Conservation (phyloP, 345 rosid species). For the Aquilaria sinensis region DNA sequence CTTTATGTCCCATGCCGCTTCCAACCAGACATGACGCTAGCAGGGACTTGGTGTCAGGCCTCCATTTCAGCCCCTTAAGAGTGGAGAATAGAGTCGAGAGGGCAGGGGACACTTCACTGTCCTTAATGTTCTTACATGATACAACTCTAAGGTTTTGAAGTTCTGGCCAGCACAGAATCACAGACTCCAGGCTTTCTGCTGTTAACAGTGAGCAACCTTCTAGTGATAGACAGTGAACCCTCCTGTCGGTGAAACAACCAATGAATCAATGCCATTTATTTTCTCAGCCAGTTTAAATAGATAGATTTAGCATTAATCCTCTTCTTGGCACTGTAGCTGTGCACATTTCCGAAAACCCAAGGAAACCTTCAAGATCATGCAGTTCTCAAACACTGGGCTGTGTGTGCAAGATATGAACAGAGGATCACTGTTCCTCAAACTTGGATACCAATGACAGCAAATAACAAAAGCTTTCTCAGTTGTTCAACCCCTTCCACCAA, state of each 20-base stretch:
- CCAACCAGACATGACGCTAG: slow-evolving; percentile 56
- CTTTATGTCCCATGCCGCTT: slow-evolving; percentile 75
- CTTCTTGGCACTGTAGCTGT: not conserved
- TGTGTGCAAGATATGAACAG: no score
- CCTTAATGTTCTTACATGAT: slow-evolving; percentile 75
- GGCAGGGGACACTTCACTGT: slow-evolving; percentile 59
- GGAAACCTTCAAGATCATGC: no score
- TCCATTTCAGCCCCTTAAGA: slow-evolving; percentile 86
- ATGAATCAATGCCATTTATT: not conserved
- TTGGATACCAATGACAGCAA: no score
- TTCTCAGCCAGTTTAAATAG: no score
- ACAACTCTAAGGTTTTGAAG: slow-evolving; percentile 58
- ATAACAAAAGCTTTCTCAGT: no score
- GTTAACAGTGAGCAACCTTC: slow-evolving; percentile 85
- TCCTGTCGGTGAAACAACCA: slow-evolving; percentile 39
- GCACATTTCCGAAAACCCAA: not conserved
- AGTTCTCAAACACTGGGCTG: no score
- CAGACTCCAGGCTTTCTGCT: slow-evolving; percentile 67
- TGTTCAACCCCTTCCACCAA: no score
- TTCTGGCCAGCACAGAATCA: slow-evolving; percentile 66
- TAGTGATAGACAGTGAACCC: slow-evolving; percentile 55
- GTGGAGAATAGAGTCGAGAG: slow-evolving; percentile 60
- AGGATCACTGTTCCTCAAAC: no score
- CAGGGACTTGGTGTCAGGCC: slow-evolving; percentile 76
- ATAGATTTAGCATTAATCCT: slow-evolving; percentile 1